Evolutionary conservation across 805 yeast genomes (phyloP), one percentile per base, ranked within the genome.

Genomic region (Brettanomyces bruxellensis): DNA sequence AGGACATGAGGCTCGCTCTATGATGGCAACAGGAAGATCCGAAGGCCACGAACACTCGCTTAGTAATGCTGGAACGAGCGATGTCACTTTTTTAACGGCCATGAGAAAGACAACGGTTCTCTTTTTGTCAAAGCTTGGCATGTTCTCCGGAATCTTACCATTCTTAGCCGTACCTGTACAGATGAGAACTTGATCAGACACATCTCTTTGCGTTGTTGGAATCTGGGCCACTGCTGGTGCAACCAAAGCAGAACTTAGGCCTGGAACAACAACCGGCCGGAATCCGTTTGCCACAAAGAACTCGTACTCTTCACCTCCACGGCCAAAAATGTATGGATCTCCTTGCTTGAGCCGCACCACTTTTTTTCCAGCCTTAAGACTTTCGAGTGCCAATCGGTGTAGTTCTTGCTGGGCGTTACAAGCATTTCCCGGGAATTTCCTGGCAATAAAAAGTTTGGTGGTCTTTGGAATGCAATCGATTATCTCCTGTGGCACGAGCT

Each of bases 401-500:
- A 91, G 71, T 63, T 91, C 96, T 49, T 84, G 75, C 64, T 91
- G 98, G 0, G 98, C 98, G 42, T 76, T 75, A 57, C 89, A 96
- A 1, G 98, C 97, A 61, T 91, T 91, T 1, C 98, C 98, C 3
- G 98, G 98, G 66, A 89, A 91, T 63, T 91, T 91, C 38, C 88
- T 75, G 2, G 98, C 98, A 49, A 91, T 89, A 60, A 85, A 88
- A 4, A 83, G 69, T 40, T 81, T 82, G 1, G 95, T 86, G 30
- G 72, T 71, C 30, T 74, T 61, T 0, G 97, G 97, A n/a, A 91
- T 82, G 18, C 90, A 65, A 40, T 83, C 86, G 34, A 91, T 67
- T 1, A 91, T 95, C 55, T 82, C 83, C 55, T 84, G 86, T 3
- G 98, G 98, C 0, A 91, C 97, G 25, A 91, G 72, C 59, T 91